Evolutionary conservation across 371 early-diverging fungal genomes (phyloP).

Genomic region (Polyrhizophydium stewartii): DNA sequence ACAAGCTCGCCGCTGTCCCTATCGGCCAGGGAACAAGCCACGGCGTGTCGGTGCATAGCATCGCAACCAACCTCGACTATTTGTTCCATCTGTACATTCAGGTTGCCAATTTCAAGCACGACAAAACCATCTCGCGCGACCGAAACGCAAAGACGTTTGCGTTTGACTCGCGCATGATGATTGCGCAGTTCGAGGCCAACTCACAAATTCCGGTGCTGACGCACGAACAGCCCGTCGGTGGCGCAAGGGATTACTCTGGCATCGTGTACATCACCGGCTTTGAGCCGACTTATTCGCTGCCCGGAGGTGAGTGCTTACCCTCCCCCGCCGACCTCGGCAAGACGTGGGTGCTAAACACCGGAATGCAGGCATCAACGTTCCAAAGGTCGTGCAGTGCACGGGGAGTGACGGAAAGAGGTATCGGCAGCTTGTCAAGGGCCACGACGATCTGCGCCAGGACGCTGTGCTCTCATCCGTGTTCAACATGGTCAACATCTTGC

Average conservation of each 20-base stretch:
- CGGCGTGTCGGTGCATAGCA: background rate
- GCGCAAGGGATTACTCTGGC: conserved; percentile 12
- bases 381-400: conserved; percentile 28
- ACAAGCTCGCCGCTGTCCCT: background rate
- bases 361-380: conserved; percentile 36
- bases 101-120: background rate
- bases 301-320: conserved; percentile 12
- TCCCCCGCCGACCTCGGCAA: no score
- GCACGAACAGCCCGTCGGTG: conserved; percentile 11
- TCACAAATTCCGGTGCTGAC: conserved; percentile 18
- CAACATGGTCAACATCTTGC: conserved; percentile 68
- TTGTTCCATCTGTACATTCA: conserved; percentile 6
- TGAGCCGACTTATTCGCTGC: conserved; percentile 15
- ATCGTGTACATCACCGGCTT: conserved; percentile 22
- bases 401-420: conserved; percentile 33
- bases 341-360: no score
- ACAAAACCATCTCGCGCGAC: conserved; percentile 6
- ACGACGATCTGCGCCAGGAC: conserved; percentile 45
- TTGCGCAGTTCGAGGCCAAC: conserved; percentile 4
- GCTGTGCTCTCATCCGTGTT: conserved; percentile 48
- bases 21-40: background rate
- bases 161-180: conserved; percentile 12
- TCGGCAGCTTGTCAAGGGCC: conserved; percentile 39
- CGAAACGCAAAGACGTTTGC: conserved; percentile 1
- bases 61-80: background rate